A percentile compares a stretch with the other conserved stretches of the same genome.
phyloP scores from a whole-genome alignment of 371 early-diverging fungal species.

The Actinomucor elegans region DNA sequence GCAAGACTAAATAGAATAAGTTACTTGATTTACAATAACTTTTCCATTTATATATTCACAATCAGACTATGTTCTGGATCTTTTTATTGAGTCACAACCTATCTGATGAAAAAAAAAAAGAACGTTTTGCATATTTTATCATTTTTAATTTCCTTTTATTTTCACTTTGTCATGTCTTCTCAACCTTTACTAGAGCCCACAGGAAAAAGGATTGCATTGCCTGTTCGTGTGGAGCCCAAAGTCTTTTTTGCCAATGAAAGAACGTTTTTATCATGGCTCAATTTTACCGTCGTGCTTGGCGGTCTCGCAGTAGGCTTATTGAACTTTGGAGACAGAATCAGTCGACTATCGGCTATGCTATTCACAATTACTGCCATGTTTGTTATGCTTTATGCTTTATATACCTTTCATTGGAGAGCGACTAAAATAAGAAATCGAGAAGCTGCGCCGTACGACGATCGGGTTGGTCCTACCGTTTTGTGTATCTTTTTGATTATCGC shows the following conservation, averaged over 20 bases:
- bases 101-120: no score
- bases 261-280: slow-evolving; percentile 81
- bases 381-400: slow-evolving; percentile 79
- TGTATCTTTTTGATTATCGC: slow-evolving; percentile 76
- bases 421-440: slow-evolving; percentile 58
- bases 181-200: slow-evolving; percentile 15
- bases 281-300: slow-evolving; percentile 62
- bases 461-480: slow-evolving; percentile 72
- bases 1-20: no score
- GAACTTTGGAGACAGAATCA: slow-evolving; percentile 66
- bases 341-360: slow-evolving; percentile 56
- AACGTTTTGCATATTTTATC: slow-evolving; percentile 2
- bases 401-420: slow-evolving; percentile 87
- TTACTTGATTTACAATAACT: no score
- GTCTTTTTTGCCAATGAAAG: slow-evolving; percentile 96
- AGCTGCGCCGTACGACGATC: slow-evolving; percentile 57
- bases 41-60: no score
- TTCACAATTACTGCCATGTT: slow-evolving; percentile 69
- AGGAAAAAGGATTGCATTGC: slow-evolving; percentile 62
- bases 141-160: background rate
- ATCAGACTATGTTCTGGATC: no score
- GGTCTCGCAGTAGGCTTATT: slow-evolving; percentile 65
- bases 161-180: slow-evolving; percentile 7
- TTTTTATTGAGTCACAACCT: no score
- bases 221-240: slow-evolving; percentile 89